Evolutionary conservation across 2,329 filamentous ascomycete species (phyloP).

Genomic region (Ceratocystis cacaofunesta): DNA sequence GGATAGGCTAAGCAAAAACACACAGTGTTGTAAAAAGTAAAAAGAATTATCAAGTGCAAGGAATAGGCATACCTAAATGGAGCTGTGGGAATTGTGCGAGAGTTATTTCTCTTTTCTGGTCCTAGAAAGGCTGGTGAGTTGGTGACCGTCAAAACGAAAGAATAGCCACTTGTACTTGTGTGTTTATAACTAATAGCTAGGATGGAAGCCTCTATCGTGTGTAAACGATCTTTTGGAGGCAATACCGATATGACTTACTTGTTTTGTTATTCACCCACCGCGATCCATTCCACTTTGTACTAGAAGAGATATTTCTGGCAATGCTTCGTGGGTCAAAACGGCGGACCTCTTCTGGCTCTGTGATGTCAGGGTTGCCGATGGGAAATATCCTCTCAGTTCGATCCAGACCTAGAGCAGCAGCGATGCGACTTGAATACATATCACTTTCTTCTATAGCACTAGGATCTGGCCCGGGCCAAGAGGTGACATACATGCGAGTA

Average conservation of each 20-base stretch:
- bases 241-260: slow-evolving; percentile 10
- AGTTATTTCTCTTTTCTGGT: background rate
- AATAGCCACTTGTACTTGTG: background rate
- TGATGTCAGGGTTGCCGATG: slow-evolving; percentile 22
- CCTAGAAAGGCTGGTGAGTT: background rate
- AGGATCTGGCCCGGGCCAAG: slow-evolving; percentile 30
- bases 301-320: slow-evolving; percentile 15
- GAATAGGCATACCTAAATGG: slow-evolving; percentile 15
- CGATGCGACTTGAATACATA: slow-evolving; percentile 59
- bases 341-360: slow-evolving; percentile 22
- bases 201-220: no score
- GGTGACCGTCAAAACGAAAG: background rate
- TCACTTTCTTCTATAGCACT: slow-evolving; percentile 45
- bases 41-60: background rate
- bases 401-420: slow-evolving; percentile 68
- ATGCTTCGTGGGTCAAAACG: slow-evolving; percentile 19
- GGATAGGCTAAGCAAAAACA: background rate
- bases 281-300: slow-evolving; percentile 28
- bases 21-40: slow-evolving; percentile 11
- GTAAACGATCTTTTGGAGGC: no score
- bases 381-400: slow-evolving; percentile 48
- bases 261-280: slow-evolving; percentile 24
- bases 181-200: slow-evolving; percentile 5
- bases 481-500: slow-evolving; percentile 40
- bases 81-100: slow-evolving; percentile 10